phyloP scores from a whole-genome alignment of 2,329 filamentous ascomycete species.

The Eurotiales sp. region DNA sequence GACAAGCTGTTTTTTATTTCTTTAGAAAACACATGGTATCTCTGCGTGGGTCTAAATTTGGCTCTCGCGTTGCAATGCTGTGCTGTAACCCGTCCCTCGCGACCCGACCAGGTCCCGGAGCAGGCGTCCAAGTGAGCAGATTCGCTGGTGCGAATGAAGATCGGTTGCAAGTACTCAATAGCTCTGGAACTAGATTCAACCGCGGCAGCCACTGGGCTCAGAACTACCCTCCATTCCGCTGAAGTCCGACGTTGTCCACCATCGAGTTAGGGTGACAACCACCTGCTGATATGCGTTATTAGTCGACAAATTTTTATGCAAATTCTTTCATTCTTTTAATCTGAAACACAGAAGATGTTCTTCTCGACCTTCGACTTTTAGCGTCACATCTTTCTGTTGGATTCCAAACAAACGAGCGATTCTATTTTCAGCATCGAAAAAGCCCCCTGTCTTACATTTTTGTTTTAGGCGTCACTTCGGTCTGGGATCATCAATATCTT shows the following conservation, averaged over 20 bases:
- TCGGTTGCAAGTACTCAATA: constrained; percentile 35
- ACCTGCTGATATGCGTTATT: constrained; percentile 11
- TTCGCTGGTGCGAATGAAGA: constrained; percentile 52
- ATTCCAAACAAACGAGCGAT: constrained; percentile 18
- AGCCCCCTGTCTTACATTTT: constrained; percentile 21
- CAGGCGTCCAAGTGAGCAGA: constrained; percentile 62
- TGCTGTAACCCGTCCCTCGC: constrained; percentile 91
- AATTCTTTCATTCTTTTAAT: constrained; percentile 22
- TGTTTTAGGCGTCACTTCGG: constrained; percentile 25
- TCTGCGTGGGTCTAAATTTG: constrained; percentile 95
- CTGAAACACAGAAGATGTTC: constrained; percentile 20
- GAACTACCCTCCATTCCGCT: constrained; percentile 36
- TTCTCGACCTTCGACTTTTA: constrained; percentile 21
- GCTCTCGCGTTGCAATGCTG: constrained; percentile 96
- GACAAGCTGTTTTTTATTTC: not conserved
- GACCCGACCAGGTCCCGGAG: constrained; percentile 82
- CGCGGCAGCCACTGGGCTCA: constrained; percentile 36
- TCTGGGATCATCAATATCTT: constrained; percentile 21
- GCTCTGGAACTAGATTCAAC: constrained; percentile 33
- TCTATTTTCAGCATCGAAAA: constrained; percentile 11
- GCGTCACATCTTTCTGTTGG: constrained; percentile 23
- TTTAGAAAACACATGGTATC: constrained; percentile 94
- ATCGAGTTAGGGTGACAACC: constrained; percentile 9
- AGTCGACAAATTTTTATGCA: constrained; percentile 18
- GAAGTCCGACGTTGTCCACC: constrained; percentile 5